phyloP scores from a whole-genome alignment of 768 basidiomycete species.

The Russula foetens region DNA sequence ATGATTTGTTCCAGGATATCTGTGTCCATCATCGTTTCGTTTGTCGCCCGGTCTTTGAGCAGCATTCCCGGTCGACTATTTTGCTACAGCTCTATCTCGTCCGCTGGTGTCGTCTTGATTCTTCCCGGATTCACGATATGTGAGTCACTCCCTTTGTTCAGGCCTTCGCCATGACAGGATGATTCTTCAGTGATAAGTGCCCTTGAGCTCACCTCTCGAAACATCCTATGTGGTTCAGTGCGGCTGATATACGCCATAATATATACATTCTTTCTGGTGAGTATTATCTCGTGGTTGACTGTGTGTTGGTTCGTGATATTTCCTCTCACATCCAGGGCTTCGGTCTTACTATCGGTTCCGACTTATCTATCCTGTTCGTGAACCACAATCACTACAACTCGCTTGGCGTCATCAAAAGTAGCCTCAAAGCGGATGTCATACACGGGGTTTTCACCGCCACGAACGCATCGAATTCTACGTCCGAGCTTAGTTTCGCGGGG shows the following conservation, averaged over 20 bases:
- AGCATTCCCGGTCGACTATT: conserved; percentile 68
- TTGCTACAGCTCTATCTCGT: conserved; percentile 87
- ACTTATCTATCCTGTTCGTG: conserved; percentile 60
- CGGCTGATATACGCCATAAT: conserved; percentile 82
- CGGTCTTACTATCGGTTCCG: conserved; percentile 76
- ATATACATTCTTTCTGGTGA: conserved; percentile 72
- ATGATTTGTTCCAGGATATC: conserved; percentile 50
- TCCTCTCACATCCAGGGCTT: conserved; percentile 49
- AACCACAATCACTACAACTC: conserved; percentile 45
- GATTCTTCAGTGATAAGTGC: conserved; percentile 55
- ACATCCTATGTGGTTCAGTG: conserved; percentile 74
- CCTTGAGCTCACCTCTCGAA: conserved; percentile 73
- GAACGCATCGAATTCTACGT: conserved; percentile 21
- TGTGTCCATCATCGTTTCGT: conserved; percentile 76
- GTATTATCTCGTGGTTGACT: conserved; percentile 12
- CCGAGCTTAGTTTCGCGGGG: conserved; percentile 22
- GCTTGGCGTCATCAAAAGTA: conserved; percentile 27
- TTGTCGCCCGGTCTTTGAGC: conserved; percentile 70
- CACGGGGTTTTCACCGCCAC: conserved; percentile 50
- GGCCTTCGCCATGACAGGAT: not conserved
- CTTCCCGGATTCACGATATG: conserved; percentile 81
- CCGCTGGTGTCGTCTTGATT: conserved; percentile 84
- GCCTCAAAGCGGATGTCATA: conserved; percentile 24
- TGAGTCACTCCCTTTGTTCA: conserved; percentile 31
- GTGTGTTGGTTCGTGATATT: not conserved